Evolutionary conservation across 1,139 yeast genomes (phyloP), one percentile per base, ranked within the genome.

Genomic region (Kurtzmaniella quercitrusa): DNA sequence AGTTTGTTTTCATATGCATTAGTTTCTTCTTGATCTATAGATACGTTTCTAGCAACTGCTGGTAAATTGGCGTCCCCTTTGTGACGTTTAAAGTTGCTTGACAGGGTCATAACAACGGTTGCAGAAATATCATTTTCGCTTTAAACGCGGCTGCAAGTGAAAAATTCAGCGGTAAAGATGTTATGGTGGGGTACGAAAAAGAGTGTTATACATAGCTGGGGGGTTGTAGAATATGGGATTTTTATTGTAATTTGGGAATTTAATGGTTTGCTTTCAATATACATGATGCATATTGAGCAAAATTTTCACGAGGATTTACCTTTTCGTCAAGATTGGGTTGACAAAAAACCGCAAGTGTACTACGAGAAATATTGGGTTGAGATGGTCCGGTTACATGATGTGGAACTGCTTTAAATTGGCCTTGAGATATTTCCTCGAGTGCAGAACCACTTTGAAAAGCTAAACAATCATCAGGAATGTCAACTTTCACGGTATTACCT

Each of bases 381-480:
- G 40, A 39, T 0, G 74, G 57, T 1, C 80, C 83, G 45, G 65
- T 68, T 14, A 80, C 86, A 46, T 66, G 74, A 53, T 81, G 86
- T 1, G 84, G 78, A 9, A 80, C 85, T 1, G 84, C 85, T 53
- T 71, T 75, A 59, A 81, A 78, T 26, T 60, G 59, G 12, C 71
- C 71, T n/a, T 57, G 49, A 0, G 83, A 74, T 12, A 78, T 70
- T 42, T 72, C 78, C 51, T 80, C 74, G 33, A 81, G 61, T 0
- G 84, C 79, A n/a, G 79, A 67, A 1, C 87, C 87, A 0, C 84
- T 78, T 54, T 81, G 86, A 54, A 81, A 80, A 0, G 84, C 85
- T 23, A 81, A 56, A 47, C 82, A 75, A 49, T 78, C 76, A 3
- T 55, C 50, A 0, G 86, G 85, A 36, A 81, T 80, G 33, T 62